Conservation (phyloP, 805 yeast species). For the Candida mattraensis region DNA sequence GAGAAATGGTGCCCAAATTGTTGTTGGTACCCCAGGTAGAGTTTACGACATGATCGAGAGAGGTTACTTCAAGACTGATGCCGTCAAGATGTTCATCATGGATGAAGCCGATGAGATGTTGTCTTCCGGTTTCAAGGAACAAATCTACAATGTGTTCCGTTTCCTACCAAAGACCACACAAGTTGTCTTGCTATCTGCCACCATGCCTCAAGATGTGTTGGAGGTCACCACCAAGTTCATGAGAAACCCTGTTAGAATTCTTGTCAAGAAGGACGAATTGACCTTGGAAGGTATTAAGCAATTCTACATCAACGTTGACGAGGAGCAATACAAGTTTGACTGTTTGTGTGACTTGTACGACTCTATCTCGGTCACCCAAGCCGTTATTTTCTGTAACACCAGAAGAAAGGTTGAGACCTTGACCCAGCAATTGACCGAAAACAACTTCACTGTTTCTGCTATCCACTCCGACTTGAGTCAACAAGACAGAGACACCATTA, state of each 20-base stretch:
- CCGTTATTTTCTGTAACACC: constrained; percentile 97
- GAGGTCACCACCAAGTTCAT: constrained; percentile 91
- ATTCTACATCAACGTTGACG: constrained; percentile 84
- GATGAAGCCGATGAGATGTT: constrained; percentile 98
- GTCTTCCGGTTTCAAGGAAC: constrained; percentile 92
- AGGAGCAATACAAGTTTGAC: constrained; percentile 93
- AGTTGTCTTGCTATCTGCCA: constrained; percentile 93
- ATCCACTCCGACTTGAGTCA: constrained; percentile 98
- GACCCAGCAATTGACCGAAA: constrained; percentile 70
- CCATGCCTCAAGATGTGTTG: constrained; percentile 87
- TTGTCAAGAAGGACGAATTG: constrained; percentile 92
- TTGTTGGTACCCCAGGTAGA: constrained; percentile 98
- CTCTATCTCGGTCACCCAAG: constrained; percentile 92
- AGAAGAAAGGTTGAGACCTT: constrained; percentile 93
- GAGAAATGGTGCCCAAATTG: constrained; percentile 78
- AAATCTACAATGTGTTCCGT: constrained; percentile 88
- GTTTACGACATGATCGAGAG: constrained; percentile 89
- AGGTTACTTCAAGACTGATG: constrained; percentile 68
- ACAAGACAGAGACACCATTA: constrained; percentile 88
- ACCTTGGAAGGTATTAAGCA: constrained; percentile 94
- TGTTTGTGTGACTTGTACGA: constrained; percentile 93
- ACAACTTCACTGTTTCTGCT: constrained; percentile 88
- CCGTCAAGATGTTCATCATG: constrained; percentile 81
- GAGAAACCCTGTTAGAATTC: constrained; percentile 88
- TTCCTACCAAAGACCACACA: constrained; percentile 82